Evolutionary conservation across 768 basidiomycete species (phyloP).

Genomic region (Suillus clintonianus): DNA sequence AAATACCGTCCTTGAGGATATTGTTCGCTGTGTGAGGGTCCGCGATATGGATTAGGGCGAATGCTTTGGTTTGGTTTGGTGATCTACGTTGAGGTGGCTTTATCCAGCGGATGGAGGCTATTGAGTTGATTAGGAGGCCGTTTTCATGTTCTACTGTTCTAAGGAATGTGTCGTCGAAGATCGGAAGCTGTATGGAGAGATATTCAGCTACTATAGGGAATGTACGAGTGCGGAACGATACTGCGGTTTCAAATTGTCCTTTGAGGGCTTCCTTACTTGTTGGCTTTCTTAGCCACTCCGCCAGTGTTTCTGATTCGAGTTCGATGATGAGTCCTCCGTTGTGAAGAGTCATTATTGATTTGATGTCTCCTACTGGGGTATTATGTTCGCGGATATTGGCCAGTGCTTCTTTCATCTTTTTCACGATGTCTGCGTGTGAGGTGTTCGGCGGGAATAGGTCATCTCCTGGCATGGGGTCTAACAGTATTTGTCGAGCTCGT

Average conservation of each 20-base stretch:
- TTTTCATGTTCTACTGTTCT: slow-evolving; percentile 18
- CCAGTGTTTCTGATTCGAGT: slow-evolving; percentile 10
- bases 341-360: not conserved
- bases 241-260: not conserved
- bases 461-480: too few relatives aligned
- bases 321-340: slow-evolving; percentile 19
- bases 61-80: slow-evolving; percentile 19
- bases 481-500: too few relatives aligned
- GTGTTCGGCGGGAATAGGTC: too few relatives aligned
- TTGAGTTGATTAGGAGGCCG: not conserved
- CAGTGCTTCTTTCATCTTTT: too few relatives aligned
- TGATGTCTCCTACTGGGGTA: not conserved
- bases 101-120: slow-evolving; percentile 25
- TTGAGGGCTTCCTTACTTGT: slow-evolving; percentile 10
- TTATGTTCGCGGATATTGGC: too few relatives aligned
- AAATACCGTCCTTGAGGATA: too few relatives aligned
- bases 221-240: slow-evolving; percentile 1
- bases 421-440: too few relatives aligned
- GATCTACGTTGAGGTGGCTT: slow-evolving; percentile 18
- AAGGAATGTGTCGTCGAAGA: not conserved
- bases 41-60: not conserved
- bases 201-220: slow-evolving; percentile 18
- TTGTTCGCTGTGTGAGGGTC: too few relatives aligned
- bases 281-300: slow-evolving; percentile 15
- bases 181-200: slow-evolving; percentile 21